Conservation (phyloP, 495 filamentous ascomycete species). For the Trichoderma virens region DNA sequence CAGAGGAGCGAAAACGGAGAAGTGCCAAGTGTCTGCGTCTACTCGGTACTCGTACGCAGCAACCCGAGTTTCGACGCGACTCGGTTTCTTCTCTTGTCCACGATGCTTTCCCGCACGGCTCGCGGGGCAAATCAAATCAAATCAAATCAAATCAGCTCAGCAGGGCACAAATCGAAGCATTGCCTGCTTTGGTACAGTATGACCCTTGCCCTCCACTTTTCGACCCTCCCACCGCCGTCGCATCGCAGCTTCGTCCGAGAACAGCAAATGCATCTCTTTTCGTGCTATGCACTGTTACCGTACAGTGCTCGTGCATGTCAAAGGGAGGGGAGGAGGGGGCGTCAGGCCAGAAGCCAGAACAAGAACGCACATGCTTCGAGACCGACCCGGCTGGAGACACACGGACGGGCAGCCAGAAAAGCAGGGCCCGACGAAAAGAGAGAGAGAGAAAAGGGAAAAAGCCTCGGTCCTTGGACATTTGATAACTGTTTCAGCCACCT, state of each 20-base stretch:
- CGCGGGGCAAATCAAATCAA: not conserved
- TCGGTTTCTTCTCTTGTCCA: not conserved
- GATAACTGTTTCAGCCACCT: conserved; percentile 8
- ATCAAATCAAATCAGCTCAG: too few relatives aligned
- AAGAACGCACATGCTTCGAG: not conserved
- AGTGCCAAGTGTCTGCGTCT: too few relatives aligned
- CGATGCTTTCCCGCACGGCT: not conserved
- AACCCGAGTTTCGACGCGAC: too few relatives aligned
- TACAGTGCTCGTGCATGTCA: too few relatives aligned
- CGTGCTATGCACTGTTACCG: too few relatives aligned
- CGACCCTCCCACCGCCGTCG: not conserved
- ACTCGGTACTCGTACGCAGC: too few relatives aligned
- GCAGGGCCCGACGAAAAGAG: not conserved
- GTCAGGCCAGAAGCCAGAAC: too few relatives aligned
- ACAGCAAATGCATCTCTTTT: not conserved
- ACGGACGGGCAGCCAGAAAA: not conserved
- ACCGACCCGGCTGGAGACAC: not conserved
- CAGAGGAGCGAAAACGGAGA: too few relatives aligned
- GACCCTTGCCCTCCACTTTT: not conserved
- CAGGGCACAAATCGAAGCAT: too few relatives aligned
- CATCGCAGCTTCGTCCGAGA: not conserved
- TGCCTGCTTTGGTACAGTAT: not conserved
- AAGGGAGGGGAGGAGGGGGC: too few relatives aligned
- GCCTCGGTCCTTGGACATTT: conserved; percentile 3
- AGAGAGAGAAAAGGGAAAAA: not conserved